Conservation (phyloP, 305 asterid species). For the Vinca major region DNA sequence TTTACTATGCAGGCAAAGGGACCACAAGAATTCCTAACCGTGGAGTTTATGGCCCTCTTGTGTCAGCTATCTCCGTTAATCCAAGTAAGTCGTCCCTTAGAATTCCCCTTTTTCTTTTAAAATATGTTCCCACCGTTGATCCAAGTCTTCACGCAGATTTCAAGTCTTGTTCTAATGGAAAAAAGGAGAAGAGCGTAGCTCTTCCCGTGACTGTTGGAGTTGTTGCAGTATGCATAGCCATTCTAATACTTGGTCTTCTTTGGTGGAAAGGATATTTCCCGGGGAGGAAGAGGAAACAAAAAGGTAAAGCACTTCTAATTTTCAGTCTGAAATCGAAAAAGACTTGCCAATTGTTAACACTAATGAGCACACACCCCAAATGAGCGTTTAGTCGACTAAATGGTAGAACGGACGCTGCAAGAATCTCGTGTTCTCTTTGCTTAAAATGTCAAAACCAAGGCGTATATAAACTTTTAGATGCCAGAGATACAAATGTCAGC, state of each 20-base stretch:
- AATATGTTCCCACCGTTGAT: no score
- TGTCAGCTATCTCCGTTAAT: conserved; percentile 81
- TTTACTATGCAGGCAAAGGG: conserved; percentile 87
- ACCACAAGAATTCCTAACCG: conserved; percentile 65
- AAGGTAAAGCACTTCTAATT: conserved; percentile 28
- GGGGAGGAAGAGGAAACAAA: conserved; percentile 32
- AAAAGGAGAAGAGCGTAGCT: conserved; percentile 37
- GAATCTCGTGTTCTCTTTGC: neutral
- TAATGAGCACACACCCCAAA: neutral
- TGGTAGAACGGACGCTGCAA: neutral
- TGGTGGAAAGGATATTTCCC: conserved; percentile 60
- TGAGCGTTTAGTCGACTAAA: neutral
- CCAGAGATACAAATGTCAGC: neutral
- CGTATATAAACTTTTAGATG: neutral
- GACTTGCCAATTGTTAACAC: neutral
- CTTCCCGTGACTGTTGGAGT: conserved; percentile 44
- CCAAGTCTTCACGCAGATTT: conserved; percentile 34
- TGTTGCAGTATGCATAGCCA: conserved; percentile 24
- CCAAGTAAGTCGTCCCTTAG: conserved; percentile 47
- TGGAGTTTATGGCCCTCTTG: conserved; percentile 79
- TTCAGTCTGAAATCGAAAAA: neutral
- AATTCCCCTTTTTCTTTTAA: neutral
- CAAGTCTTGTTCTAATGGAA: conserved; percentile 54
- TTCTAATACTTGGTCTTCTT: conserved; percentile 33
- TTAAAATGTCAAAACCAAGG: neutral